Evolutionary conservation across 2,329 filamentous ascomycete genomes (phyloP).

Genomic region (Colletotrichum karsti): DNA sequence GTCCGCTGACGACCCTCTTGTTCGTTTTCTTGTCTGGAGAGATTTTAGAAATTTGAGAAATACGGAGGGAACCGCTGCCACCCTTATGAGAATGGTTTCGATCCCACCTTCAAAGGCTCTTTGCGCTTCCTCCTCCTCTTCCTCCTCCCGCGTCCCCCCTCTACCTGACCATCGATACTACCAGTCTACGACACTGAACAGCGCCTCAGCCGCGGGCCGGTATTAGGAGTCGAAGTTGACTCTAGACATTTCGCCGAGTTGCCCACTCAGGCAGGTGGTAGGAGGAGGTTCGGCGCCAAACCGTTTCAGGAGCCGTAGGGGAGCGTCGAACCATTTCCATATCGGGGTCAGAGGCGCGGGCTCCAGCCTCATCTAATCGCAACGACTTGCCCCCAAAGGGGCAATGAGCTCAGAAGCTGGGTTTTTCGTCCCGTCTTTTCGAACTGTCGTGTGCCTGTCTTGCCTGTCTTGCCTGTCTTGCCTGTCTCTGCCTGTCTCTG

Average conservation of each 20-base stretch:
- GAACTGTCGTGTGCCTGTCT: not conserved
- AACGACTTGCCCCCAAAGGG: not conserved
- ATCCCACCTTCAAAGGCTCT: not conserved
- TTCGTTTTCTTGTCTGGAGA: not conserved
- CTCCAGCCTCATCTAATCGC: not conserved
- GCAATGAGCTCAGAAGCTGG: not conserved
- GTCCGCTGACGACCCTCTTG: not conserved
- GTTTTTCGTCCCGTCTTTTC: slow-evolving; percentile 8
- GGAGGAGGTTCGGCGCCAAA: not conserved
- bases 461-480: not conserved
- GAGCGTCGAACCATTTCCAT: slow-evolving; percentile 6
- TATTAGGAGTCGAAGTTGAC: not conserved
- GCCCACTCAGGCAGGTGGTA: not conserved
- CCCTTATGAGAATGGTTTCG: not conserved
- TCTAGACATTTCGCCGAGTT: slow-evolving; percentile 1
- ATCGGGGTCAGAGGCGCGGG: not conserved
- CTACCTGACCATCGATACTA: not conserved
- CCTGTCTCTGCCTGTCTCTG: not conserved
- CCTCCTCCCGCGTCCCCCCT: not conserved
- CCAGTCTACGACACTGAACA: not conserved
- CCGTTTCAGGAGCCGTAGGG: slow-evolving; percentile 23
- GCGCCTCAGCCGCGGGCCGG: not conserved
- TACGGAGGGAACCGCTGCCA: not conserved
- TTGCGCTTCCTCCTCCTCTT: not conserved
- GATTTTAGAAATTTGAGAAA: too few relatives aligned